phyloP scores from a whole-genome alignment of 257 asterid genomes.

The Plantago major region DNA sequence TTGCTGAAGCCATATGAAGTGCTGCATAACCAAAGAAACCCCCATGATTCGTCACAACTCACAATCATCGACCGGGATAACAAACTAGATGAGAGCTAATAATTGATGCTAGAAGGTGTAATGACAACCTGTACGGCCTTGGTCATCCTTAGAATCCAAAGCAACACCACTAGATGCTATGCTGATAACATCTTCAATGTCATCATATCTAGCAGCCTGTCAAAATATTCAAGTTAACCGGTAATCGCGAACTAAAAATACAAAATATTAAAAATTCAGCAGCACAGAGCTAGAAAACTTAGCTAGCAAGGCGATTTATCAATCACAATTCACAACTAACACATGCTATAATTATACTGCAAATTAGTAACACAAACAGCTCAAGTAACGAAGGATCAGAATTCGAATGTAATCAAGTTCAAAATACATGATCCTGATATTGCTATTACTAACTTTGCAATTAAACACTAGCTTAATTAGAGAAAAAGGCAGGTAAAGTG shows the following conservation, averaged over 20 bases:
- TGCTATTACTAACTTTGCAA: too few species aligned
- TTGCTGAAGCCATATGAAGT: slow-evolving; percentile 96
- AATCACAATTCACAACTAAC: neutral
- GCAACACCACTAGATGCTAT: slow-evolving; percentile 45
- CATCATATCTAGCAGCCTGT: slow-evolving; percentile 66
- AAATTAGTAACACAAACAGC: too few species aligned
- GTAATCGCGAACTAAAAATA: neutral
- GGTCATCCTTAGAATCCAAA: slow-evolving; percentile 47
- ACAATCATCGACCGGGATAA: neutral
- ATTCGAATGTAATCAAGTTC: neutral
- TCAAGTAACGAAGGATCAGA: too few species aligned
- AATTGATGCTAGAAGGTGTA: neutral
- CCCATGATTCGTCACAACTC: neutral
- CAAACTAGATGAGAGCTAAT: neutral
- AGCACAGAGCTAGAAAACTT: too few species aligned
- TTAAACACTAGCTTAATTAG: neutral
- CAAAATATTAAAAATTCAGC: neutral
- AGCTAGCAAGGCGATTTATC: neutral
- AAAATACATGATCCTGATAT: neutral
- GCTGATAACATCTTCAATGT: slow-evolving; percentile 43
- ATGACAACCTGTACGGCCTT: slow-evolving; percentile 53
- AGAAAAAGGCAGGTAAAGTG: neutral
- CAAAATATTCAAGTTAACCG: slow-evolving; percentile 4
- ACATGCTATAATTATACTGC: too few species aligned
- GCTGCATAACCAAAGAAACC: slow-evolving; percentile 43